Evolutionary conservation across 768 basidiomycete species (phyloP).

Genomic region (Paxillus involutus): DNA sequence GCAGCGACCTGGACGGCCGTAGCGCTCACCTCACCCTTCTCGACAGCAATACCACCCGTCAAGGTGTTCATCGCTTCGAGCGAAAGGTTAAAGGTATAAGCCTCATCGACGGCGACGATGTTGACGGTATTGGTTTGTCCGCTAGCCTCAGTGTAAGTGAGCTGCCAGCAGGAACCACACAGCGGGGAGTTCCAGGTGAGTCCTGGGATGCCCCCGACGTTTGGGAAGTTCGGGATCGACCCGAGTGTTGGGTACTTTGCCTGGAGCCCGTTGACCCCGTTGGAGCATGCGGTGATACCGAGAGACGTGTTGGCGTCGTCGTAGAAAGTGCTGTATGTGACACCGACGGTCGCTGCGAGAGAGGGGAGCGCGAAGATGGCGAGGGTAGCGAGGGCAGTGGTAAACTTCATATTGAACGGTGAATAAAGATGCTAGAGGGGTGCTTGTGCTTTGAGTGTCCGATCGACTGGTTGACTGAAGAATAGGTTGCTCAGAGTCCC

Average conservation of each 20-base stretch:
- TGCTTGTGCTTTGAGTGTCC: neutral
- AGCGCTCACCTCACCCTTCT: slow-evolving; percentile 46
- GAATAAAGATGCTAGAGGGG: neutral
- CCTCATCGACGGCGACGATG: slow-evolving; percentile 52
- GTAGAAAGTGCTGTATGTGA: slow-evolving; percentile 36
- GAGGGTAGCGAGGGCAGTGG: slow-evolving; percentile 6
- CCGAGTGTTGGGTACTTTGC: slow-evolving; percentile 32
- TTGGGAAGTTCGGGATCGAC: slow-evolving; percentile 32
- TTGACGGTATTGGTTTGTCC: slow-evolving; percentile 40
- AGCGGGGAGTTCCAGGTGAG: slow-evolving; percentile 44
- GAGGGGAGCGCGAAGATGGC: slow-evolving; percentile 17
- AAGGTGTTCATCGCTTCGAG: slow-evolving; percentile 34
- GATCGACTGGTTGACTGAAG: neutral
- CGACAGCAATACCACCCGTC: slow-evolving; percentile 40
- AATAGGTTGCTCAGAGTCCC: too few relatives aligned
- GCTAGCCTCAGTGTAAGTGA: slow-evolving; percentile 42
- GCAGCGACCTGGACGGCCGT: slow-evolving; percentile 41
- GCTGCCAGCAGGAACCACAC: slow-evolving; percentile 62
- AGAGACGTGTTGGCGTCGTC: slow-evolving; percentile 28
- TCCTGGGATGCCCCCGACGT: slow-evolving; percentile 28
- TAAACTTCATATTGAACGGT: slow-evolving; percentile 18
- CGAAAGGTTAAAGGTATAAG: slow-evolving; percentile 40
- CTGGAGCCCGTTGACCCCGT: slow-evolving; percentile 33
- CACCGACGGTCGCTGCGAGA: slow-evolving; percentile 34
- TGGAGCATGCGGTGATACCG: slow-evolving; percentile 33